Evolutionary conservation across 2,329 filamentous ascomycete genomes (phyloP).

Genomic region (Xenosphaeropsis pyriputrescens): DNA sequence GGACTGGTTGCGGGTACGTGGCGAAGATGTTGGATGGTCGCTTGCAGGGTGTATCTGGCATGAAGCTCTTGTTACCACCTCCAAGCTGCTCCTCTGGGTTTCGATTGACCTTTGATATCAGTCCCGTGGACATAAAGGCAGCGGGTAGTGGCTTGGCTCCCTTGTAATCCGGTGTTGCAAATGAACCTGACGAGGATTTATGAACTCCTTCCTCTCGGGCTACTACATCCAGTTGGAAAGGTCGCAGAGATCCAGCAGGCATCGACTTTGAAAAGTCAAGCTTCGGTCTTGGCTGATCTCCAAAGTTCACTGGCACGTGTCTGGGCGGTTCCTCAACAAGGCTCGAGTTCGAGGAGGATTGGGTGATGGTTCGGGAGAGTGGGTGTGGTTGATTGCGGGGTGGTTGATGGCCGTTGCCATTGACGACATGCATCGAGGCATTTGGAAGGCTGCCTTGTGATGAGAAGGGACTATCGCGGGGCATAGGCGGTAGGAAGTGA

Average conservation of each 20-base stretch:
- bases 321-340: slow-evolving; percentile 58
- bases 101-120: slow-evolving; percentile 89
- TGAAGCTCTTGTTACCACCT: slow-evolving; percentile 40
- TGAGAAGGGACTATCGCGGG: slow-evolving; percentile 51
- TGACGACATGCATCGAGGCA: slow-evolving; percentile 35
- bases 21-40: slow-evolving; percentile 59
- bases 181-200: slow-evolving; percentile 24
- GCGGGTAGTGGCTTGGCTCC: slow-evolving; percentile 61
- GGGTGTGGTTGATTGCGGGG: slow-evolving; percentile 53
- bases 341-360: slow-evolving; percentile 73
- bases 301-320: slow-evolving; percentile 39
- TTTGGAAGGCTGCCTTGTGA: slow-evolving; percentile 33
- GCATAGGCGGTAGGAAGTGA: slow-evolving; percentile 52
- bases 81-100: slow-evolving; percentile 48
- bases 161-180: slow-evolving; percentile 69
- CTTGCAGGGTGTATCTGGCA: slow-evolving; percentile 95
- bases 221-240: slow-evolving; percentile 20
- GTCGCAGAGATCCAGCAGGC: slow-evolving; percentile 48
- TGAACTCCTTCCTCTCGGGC: slow-evolving; percentile 24
- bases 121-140: slow-evolving; percentile 85
- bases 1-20: slow-evolving; percentile 41
- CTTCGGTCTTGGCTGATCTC: slow-evolving; percentile 34
- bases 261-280: slow-evolving; percentile 61
- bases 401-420: slow-evolving; percentile 9
- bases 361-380: slow-evolving; percentile 72